Base-by-base conservation (phyloP, 164 flowering plant genomes). In the Stephania japonica region DNA sequence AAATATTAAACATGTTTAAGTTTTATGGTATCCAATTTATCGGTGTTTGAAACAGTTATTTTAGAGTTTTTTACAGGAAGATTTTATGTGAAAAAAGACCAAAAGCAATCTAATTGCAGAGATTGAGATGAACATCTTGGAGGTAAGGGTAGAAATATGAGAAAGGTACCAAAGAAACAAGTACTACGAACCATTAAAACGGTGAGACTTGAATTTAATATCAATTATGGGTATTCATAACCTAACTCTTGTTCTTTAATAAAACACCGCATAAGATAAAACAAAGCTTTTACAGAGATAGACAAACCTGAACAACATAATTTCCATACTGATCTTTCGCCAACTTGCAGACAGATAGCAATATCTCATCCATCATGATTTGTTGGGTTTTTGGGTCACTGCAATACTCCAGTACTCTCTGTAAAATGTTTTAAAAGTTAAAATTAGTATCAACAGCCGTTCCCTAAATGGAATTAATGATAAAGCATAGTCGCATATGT, bases 271-370 rank as follows among this genome's bases (percentile, higher is more conserved):
- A 47, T 47, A 47, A 47, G 16, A 6, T 59, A 53, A 23, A 71
- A 25, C 26, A 74, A 43, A 19, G 67, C 42, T 68, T 61, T 4
- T 56, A 4, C 11, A 11, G 42, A 56, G 7, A 4, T 56, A 42
- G 64, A 83, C 88, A 71, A 80, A 95, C 99, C 99, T 96, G 99
- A 75, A 96, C 88, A 77, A 95, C 98, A 84, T 96, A 96, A 77
- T 96, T 96, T 63, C 99, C 99, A 83, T 96, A 96, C 65, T 96
- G 99, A 76, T 96, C 98, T 75, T 90, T 97, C 24, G 98, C 98
- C 80, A 96, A 80, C 93, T 85, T 87, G 83, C 93, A 83, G 65
- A 93, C 93, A 75, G 87, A 82, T 70, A 75, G 80, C 84, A 93
- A 44, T 72, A 96, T 89, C 83, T 93, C 97, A 83, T 91, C 94